phyloP scores from a whole-genome alignment of 192 early-diverging fungal species.

The Entomortierella parvispora region DNA sequence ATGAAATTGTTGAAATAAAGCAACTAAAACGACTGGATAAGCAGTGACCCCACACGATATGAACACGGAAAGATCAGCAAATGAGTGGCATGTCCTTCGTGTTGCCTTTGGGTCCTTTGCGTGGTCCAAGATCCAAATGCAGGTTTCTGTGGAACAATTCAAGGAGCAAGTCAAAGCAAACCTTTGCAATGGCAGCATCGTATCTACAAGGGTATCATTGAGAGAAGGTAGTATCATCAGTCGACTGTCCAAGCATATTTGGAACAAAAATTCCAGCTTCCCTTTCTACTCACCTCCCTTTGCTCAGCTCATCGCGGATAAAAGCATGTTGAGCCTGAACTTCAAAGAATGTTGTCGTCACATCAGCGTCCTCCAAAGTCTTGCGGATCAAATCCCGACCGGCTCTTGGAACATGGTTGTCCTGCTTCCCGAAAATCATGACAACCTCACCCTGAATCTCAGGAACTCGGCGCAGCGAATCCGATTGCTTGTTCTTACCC shows the following conservation, averaged over 20 bases:
- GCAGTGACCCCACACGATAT: background rate
- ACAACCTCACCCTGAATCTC: conserved; percentile 69
- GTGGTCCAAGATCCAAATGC: conserved; percentile 46
- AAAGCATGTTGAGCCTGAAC: conserved; percentile 74
- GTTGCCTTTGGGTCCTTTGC: conserved; percentile 31
- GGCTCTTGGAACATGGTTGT: conserved; percentile 69
- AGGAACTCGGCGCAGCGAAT: conserved; percentile 58
- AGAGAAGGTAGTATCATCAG: background rate
- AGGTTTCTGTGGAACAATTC: conserved; percentile 69
- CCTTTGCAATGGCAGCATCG: conserved; percentile 67
- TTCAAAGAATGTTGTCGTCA: conserved; percentile 67
- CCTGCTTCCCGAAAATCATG: conserved; percentile 72
- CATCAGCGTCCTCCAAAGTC: conserved; percentile 59
- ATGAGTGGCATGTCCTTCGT: conserved; percentile 34
- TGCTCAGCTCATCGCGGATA: conserved; percentile 71
- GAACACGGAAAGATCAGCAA: conserved; percentile 4
- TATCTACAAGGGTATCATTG: conserved; percentile 47
- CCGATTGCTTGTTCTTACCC: conserved; percentile 53
- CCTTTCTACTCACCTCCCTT: conserved; percentile 53
- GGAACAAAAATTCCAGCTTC: background rate
- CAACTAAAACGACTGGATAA: too few relatives aligned
- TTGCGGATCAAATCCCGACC: conserved; percentile 67
- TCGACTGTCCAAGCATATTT: background rate
- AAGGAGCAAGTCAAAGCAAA: conserved; percentile 65
- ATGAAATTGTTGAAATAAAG: background rate